Conservation (phyloP, 345 rosid genomes). For the Euphorbia lathyris region DNA sequence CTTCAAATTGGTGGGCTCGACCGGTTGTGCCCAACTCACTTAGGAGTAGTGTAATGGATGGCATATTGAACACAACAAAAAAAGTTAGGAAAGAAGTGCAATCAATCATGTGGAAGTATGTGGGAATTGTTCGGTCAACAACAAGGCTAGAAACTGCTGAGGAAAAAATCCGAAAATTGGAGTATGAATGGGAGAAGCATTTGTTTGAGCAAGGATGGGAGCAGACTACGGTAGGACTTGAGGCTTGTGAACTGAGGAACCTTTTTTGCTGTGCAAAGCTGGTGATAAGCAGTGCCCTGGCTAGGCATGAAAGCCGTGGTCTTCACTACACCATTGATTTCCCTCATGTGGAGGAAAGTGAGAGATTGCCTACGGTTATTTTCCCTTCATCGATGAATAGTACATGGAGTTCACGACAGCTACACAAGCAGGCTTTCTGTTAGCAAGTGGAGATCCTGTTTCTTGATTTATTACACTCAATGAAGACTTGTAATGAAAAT, state of each 20-base stretch:
- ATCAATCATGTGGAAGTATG: conserved; percentile 83
- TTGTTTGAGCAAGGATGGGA: conserved; percentile 85
- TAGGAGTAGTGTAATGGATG: conserved; percentile 34
- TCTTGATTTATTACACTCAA: conserved; percentile 1
- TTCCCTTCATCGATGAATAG: conserved; percentile 57
- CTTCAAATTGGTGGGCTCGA: conserved; percentile 55
- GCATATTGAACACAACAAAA: conserved; percentile 46
- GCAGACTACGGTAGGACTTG: conserved; percentile 73
- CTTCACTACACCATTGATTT: conserved; percentile 87
- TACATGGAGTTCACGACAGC: conserved; percentile 86
- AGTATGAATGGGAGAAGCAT: conserved; percentile 69
- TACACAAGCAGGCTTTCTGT: conserved; percentile 19
- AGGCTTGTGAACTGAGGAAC: conserved; percentile 96
- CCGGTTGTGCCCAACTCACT: conserved; percentile 61
- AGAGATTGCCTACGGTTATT: conserved; percentile 82
- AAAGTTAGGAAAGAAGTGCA: conserved; percentile 80
- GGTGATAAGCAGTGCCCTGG: conserved; percentile 82
- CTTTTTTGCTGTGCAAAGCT: conserved; percentile 90
- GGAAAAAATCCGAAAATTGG: conserved; percentile 54
- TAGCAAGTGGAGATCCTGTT: conserved; percentile 11
- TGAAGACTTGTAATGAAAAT: conserved; percentile 6
- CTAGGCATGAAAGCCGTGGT: conserved; percentile 95
- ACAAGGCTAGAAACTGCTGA: conserved; percentile 59
- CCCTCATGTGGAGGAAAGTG: conserved; percentile 81
- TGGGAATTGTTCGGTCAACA: conserved; percentile 87